Evolutionary conservation across 495 filamentous ascomycete genomes (phyloP).

Genomic region (Hypoxylon cercidicola): DNA sequence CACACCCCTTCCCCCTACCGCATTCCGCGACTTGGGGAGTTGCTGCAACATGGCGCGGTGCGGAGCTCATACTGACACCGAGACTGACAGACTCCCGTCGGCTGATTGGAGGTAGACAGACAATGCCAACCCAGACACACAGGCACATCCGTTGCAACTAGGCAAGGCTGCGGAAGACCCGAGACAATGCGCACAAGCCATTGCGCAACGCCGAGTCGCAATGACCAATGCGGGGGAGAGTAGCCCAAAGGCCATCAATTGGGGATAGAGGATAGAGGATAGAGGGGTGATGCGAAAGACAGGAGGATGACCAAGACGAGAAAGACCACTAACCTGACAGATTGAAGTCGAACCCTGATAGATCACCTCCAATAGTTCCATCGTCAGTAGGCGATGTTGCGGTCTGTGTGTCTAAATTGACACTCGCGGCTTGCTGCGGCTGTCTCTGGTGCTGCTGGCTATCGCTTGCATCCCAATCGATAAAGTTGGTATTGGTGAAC

Average conservation of each 20-base stretch:
- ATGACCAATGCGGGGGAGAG: slow-evolving; percentile 37
- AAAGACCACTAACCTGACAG: slow-evolving; percentile 47
- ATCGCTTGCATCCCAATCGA: slow-evolving; percentile 76
- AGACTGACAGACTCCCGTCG: not conserved
- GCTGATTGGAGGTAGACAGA: slow-evolving; percentile 24
- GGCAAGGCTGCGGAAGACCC: slow-evolving; percentile 30
- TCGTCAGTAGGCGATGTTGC: slow-evolving; percentile 51
- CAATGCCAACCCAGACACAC: not conserved
- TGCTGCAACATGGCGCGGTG: slow-evolving; percentile 25
- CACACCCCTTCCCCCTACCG: slow-evolving; percentile 6
- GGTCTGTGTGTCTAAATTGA: slow-evolving; percentile 42
- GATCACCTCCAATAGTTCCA: slow-evolving; percentile 47
- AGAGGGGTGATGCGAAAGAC: slow-evolving; percentile 15
- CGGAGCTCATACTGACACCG: slow-evolving; percentile 9
- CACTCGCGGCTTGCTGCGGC: slow-evolving; percentile 36
- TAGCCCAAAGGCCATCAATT: slow-evolving; percentile 17
- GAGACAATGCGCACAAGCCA: slow-evolving; percentile 25
- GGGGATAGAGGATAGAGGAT: slow-evolving; percentile 6
- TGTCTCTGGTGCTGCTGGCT: slow-evolving; percentile 28
- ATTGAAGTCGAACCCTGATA: slow-evolving; percentile 50
- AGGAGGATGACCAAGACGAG: slow-evolving; percentile 21
- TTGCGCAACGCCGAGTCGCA: slow-evolving; percentile 36
- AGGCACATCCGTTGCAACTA: slow-evolving; percentile 26
- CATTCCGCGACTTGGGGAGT: slow-evolving; percentile 17
- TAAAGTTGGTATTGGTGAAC: slow-evolving; percentile 95